Conservation (phyloP, 2,329 filamentous ascomycete genomes). For the Microcera coccophila region DNA sequence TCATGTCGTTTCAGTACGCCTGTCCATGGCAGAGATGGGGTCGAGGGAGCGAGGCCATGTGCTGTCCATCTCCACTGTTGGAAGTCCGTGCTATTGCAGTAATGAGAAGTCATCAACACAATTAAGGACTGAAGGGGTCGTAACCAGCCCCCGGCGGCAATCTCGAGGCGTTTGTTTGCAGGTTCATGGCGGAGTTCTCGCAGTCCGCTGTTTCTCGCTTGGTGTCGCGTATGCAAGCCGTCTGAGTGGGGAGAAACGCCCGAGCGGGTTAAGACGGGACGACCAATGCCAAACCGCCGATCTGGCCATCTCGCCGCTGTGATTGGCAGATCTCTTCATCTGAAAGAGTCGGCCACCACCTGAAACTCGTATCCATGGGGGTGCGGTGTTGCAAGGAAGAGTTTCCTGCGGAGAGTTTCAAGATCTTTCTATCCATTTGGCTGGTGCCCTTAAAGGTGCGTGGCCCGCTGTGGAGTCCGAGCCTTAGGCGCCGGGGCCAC, state of each 20-base stretch:
- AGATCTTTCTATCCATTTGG: neutral
- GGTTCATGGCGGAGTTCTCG: no score
- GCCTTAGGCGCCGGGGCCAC: neutral
- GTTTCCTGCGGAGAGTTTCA: neutral
- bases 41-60: no score
- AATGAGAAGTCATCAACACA: no score
- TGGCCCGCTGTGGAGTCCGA: neutral
- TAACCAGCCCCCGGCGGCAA: no score
- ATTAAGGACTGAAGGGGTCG: no score
- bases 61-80: no score
- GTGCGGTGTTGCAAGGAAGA: neutral
- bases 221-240: no score
- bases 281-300: neutral
- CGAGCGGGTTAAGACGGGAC: neutral
- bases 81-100: no score
- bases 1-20: neutral
- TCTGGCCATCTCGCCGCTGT: neutral
- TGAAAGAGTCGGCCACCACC: neutral
- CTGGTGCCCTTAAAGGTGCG: neutral
- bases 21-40: neutral
- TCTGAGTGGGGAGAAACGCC: neutral
- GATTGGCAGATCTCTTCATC: neutral
- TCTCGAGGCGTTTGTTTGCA: no score
- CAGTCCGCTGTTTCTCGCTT: no score
- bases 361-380: neutral